Conservation (phyloP, 2,329 filamentous ascomycete species). For the Paracoccidioides lutzii region DNA sequence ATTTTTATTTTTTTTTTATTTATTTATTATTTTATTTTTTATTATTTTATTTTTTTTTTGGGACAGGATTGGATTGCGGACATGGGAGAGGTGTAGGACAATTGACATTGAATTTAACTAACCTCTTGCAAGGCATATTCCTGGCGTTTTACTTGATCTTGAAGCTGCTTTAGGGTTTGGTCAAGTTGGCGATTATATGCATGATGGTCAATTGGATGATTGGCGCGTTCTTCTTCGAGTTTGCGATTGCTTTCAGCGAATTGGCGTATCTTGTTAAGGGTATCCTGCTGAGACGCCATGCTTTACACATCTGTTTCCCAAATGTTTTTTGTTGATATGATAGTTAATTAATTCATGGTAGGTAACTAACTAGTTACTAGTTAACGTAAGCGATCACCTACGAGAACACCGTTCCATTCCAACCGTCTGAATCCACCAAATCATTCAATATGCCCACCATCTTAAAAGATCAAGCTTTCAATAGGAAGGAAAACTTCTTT, state of each 20-base stretch:
- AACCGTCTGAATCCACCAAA: too few species aligned
- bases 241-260: slow-evolving; percentile 24
- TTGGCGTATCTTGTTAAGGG: slow-evolving; percentile 8
- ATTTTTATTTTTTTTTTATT: neutral
- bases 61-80: neutral
- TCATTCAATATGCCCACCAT: too few species aligned
- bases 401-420: too few species aligned
- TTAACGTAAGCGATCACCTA: too few species aligned
- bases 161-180: slow-evolving; percentile 54
- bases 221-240: slow-evolving; percentile 22
- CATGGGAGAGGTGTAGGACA: neutral
- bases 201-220: slow-evolving; percentile 19
- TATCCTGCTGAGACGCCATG: slow-evolving; percentile 3
- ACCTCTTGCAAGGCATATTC: slow-evolving; percentile 37
- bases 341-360: too few species aligned
- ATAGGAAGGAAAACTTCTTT: too few species aligned
- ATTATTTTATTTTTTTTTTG: neutral
- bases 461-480: too few species aligned
- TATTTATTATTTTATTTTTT: too few species aligned
- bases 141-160: slow-evolving; percentile 38
- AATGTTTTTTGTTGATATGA: too few species aligned
- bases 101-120: slow-evolving; percentile 7
- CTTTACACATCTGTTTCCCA: neutral
- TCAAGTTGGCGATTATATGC: slow-evolving; percentile 39
- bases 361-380: too few species aligned